Conservation (phyloP, 2,329 filamentous ascomycete species). For the Zopfia rhizophila region DNA sequence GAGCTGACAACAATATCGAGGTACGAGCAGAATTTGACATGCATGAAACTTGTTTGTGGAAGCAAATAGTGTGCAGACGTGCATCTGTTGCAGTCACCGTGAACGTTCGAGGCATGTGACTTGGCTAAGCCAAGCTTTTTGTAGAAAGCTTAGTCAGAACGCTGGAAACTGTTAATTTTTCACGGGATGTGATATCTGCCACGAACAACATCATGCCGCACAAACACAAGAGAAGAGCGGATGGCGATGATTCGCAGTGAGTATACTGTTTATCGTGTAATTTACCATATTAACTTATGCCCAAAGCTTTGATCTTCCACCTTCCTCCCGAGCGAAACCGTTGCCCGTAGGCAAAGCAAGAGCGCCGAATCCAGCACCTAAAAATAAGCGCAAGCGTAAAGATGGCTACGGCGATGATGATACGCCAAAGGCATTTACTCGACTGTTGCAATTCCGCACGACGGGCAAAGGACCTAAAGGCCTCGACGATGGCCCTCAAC, state of each 20-base stretch:
- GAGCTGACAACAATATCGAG: too few species aligned
- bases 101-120: slow-evolving; percentile 13
- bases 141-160: slow-evolving; percentile 11
- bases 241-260: slow-evolving; percentile 51
- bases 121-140: slow-evolving; percentile 3
- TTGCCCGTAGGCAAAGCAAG: slow-evolving; percentile 64
- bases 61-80: too few species aligned
- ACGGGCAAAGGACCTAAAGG: slow-evolving; percentile 67
- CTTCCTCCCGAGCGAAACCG: slow-evolving; percentile 67
- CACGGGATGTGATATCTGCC: not conserved
- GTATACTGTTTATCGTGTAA: slow-evolving; percentile 18
- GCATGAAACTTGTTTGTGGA: too few species aligned
- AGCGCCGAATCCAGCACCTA: slow-evolving; percentile 44
- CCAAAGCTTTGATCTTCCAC: slow-evolving; percentile 70
- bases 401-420: slow-evolving; percentile 74
- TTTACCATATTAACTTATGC: slow-evolving; percentile 50
- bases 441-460: slow-evolving; percentile 79
- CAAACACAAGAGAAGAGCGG: slow-evolving; percentile 78
- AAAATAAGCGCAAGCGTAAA: slow-evolving; percentile 49
- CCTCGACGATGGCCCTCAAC: slow-evolving; percentile 74
- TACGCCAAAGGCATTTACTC: slow-evolving; percentile 86
- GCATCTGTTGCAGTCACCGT: too few species aligned
- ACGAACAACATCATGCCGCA: slow-evolving; percentile 74
- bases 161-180: not conserved
- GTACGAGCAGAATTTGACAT: too few species aligned